A percentile compares a stretch with the other conserved stretches of the same genome.
These are phyloP conservation scores for Orbilia brochopaga DNA, from an alignment of 2,329 filamentous ascomycete species.

Conservation along the genomic window DNA sequence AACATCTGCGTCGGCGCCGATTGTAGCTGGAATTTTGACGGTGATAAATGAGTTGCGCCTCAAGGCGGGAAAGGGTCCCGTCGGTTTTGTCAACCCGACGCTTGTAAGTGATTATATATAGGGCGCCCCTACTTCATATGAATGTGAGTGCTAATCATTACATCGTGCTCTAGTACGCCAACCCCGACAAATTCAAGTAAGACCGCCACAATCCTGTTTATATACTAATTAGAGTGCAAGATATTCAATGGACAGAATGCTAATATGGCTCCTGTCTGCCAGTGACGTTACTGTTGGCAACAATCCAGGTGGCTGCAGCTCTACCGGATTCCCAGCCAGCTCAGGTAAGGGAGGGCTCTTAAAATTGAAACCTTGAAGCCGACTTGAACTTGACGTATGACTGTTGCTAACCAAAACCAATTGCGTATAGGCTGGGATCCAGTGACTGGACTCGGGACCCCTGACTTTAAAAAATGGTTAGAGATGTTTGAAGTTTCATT, in stretches of 20 bases:
- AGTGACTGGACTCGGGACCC: constrained; percentile 58
- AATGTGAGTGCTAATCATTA: neutral
- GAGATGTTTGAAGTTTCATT: constrained; percentile 55
- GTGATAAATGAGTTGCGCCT: constrained; percentile 63
- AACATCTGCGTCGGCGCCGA: constrained; percentile 63
- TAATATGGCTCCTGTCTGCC: constrained; percentile 53
- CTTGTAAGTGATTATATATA: constrained; percentile 54
- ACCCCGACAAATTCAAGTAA: constrained; percentile 28
- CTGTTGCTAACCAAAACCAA: too few relatives aligned
- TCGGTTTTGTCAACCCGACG: constrained; percentile 64
- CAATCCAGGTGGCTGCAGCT: constrained; percentile 58
- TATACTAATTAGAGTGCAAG: neutral
- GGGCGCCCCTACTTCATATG: neutral
- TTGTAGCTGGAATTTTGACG: constrained; percentile 62
- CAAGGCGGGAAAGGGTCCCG: constrained; percentile 60
- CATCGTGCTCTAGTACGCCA: constrained; percentile 34
- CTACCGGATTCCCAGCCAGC: constrained; percentile 59
- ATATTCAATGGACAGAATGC: neutral
- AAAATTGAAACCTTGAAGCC: neutral
- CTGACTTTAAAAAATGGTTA: constrained; percentile 57
- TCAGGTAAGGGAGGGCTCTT: constrained; percentile 46
- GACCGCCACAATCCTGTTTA: neutral
- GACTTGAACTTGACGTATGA: too few relatives aligned
- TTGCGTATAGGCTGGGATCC: constrained; percentile 59
- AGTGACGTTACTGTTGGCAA: constrained; percentile 59